A percentile compares a stretch with the other conserved stretches of the same genome.
Evolutionary conservation across 768 basidiomycete species (phyloP).

Genomic region (Rhizopogon vesiculosus): DNA sequence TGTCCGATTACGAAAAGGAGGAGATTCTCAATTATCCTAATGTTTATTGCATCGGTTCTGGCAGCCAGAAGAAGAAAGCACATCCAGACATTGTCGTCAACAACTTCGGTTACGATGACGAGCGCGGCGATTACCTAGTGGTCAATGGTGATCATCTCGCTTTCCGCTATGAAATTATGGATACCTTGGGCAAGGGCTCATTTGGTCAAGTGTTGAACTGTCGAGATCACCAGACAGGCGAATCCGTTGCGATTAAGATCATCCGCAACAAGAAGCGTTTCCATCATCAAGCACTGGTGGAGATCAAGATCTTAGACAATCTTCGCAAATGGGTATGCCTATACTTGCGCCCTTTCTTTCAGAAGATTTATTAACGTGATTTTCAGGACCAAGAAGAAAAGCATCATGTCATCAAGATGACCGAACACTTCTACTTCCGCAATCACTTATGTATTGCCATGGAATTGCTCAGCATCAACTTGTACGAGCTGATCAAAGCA

Average conservation of each 20-base stretch:
- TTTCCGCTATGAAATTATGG: conserved; percentile 94
- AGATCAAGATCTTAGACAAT: conserved; percentile 97
- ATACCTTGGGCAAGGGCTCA: conserved; percentile 94
- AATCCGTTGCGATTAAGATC: conserved; percentile 98
- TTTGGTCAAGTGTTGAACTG: conserved; percentile 97
- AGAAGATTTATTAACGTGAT: background rate
- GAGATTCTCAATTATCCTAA: conserved; percentile 86
- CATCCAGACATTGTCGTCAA: conserved; percentile 67
- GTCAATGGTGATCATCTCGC: conserved; percentile 89
- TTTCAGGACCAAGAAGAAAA: conserved; percentile 91
- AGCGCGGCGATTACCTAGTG: conserved; percentile 94
- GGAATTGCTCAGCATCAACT: conserved; percentile 95
- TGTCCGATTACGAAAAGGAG: conserved; percentile 86
- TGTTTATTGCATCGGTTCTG: conserved; percentile 78
- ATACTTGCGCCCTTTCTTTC: background rate
- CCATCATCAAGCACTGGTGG: conserved; percentile 97
- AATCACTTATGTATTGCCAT: conserved; percentile 97
- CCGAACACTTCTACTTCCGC: conserved; percentile 97
- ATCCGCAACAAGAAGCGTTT: conserved; percentile 99
- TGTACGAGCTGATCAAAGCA: conserved; percentile 98
- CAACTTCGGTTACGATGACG: conserved; percentile 96
- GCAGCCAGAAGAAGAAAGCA: conserved; percentile 81
- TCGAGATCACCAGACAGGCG: conserved; percentile 91
- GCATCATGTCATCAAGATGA: conserved; percentile 97
- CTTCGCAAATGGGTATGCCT: conserved; percentile 86